Base-by-base conservation (phyloP, 176 grass and related monocot genomes). In the Juncus effusus region DNA sequence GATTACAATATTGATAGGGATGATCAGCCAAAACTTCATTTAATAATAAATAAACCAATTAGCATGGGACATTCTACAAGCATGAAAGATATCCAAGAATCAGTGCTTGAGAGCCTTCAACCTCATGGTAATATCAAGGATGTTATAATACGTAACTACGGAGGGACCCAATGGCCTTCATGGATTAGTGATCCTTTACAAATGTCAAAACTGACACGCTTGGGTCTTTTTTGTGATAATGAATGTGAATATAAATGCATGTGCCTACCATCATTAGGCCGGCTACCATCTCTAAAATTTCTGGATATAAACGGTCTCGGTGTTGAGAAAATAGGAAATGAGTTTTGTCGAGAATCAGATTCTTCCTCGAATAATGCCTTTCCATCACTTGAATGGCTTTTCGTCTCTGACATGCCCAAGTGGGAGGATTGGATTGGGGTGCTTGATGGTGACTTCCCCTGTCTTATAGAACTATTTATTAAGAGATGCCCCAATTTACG, bases 81-180 rank as follows among this genome's bases (percentile, higher is more conserved):
- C 11, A 42, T 39, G 15, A 16, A 49, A 5, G 47, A 47, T 7
- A 65, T 45, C 8, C 62, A 65, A 2, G 2, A 64, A 28, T 39
- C 2, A 44, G 62, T 65, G 47, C 62, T 65, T 2, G 40, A 65
- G 40, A 47, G 5, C 13, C 40, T 65, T 2, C 40, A 11, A 49
- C 62, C 62, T 13, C 40, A 16, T 65, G 62, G 40, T 65, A 65
- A 44, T 16, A 10, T 65, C n/a, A 65, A 13, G 47, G 40, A 35
- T 6, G 41, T 65, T 10, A 10, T 0, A 65, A 65, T 65, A 65
- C 5, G 16, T 44, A 13, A 65, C 47, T 65, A 65, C 6, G 3
- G 13, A 11, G 62, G 13, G 6, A 10, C 14, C 15, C 41, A 2
- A 14, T 65, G 3, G 41, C 62, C 62, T 65, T 49, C 62, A 5